A percentile compares a stretch with the other conserved stretches of the same genome.
Conservation (phyloP, 345 rosid species). For the Litchi chinensis region DNA sequence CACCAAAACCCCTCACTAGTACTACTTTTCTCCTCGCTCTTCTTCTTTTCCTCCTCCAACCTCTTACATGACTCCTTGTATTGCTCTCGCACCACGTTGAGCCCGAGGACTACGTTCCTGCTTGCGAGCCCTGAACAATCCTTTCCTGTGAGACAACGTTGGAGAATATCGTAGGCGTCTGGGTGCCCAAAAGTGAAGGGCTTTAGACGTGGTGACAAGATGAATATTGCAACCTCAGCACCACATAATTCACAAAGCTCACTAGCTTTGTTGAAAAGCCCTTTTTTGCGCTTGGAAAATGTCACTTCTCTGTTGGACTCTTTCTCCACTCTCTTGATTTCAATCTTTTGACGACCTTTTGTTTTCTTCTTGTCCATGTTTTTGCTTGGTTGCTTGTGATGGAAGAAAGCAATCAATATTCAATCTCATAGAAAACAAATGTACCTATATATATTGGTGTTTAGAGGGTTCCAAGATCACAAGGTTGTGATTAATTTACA, state of each 20-base stretch:
- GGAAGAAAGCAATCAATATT: not conserved
- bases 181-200: slow-evolving; percentile 37
- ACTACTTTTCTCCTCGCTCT: not conserved
- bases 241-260: slow-evolving; percentile 43
- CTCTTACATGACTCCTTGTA: not conserved
- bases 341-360: slow-evolving; percentile 23
- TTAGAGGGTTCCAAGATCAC: not conserved
- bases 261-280: slow-evolving; percentile 45
- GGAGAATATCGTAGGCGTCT: slow-evolving; percentile 27
- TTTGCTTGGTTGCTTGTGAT: not conserved
- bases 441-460: not conserved
- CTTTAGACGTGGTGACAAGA: slow-evolving; percentile 32
- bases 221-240: slow-evolving; percentile 38
- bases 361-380: not conserved
- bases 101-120: not conserved
- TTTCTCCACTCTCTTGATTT: slow-evolving; percentile 26
- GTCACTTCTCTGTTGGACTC: slow-evolving; percentile 35
- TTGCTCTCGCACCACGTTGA: not conserved
- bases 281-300: slow-evolving; percentile 46
- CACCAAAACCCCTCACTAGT: slow-evolving; percentile 1
- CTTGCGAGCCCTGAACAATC: too few species aligned
- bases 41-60: slow-evolving; percentile 6
- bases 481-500: not conserved
- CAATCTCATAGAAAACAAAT: too few species aligned
- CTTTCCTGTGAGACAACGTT: slow-evolving; percentile 8